Evolutionary conservation across 2,329 filamentous ascomycete species (phyloP), one percentile per base, ranked within the genome.

Genomic region (Raffaelea ambrosiae): DNA sequence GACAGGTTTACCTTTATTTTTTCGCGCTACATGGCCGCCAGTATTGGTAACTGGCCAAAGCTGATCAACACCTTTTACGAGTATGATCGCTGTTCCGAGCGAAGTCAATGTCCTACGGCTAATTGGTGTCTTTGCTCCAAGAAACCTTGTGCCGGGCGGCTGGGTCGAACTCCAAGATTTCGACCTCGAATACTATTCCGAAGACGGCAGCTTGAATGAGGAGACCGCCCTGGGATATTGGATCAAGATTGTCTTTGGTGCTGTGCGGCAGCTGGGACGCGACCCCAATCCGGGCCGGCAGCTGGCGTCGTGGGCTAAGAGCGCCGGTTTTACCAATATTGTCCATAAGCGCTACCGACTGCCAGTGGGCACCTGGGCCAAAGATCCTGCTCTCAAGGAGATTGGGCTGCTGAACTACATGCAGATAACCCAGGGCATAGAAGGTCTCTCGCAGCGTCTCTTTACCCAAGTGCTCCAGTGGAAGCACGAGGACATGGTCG

Each of bases 301-400:
- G 13, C 62, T 68, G 35, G 63, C 66, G 51, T 59, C 62, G 31
- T 64, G 65, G 47, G 60, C 77, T 49, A 54, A 61, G 20, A 67
- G 70, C 14, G 70, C 69, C 0, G 76, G 76, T 2, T 78, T 79
- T 53, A 59, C 64, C 45, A 65, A 77, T 53, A 67, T 79, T 0
- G 56, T 58, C 1, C 66, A 76, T 54, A 59, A 64, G 7, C 56
- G 68, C 19, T 70, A 61, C 58, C 69, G 67, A 55, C 65, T 72
- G 56, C 72, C 73, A 0, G 61, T 66, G 33, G 71, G 69, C 48
- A 59, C 63, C 2, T 77, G 73, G 72, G 64, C 72, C 0, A 67
- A 65, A 44, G 68, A 73, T 23, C 60, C 60, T 16, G 66, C 67
- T 26, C 60, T 72, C 44, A 78, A 76, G 57, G 65, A 72, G 31